Evolutionary conservation across 2,329 filamentous ascomycete species (phyloP), one percentile per base, ranked within the genome.

Genomic region (Dactylellina leptospora): DNA sequence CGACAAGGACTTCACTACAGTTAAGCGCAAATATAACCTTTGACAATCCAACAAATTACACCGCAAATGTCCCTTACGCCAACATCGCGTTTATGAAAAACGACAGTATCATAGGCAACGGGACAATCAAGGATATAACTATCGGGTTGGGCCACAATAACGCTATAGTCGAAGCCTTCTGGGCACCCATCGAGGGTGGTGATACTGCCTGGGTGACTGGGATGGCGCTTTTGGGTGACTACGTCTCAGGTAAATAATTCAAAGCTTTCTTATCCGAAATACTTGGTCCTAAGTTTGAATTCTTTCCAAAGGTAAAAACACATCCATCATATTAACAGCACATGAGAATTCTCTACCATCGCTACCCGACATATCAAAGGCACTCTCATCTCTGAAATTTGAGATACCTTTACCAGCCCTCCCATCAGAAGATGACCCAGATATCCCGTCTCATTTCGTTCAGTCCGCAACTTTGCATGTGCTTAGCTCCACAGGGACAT

Each of bases 1-100:
- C 92, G 0, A 88, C 89, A 0, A 82, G 85, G 33, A 86, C 87
- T 1, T 90, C 90, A 2, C 83, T 97, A 48, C 86, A 85, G 18
- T 81, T 97, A 33, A 83, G 87, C 77, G 90, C 90, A 11, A 81
- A 83, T 38, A 84, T 96, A 77, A 96, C 95, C 78, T 84, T 96
- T 71, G 96, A 91, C 2, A 99, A 99, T 77, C 93, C 93, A 0
- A 96, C 93, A 0, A 85, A 88, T 2, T 97, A 97, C 79, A 88
- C 90, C 3, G 93, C 92, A 2, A 83, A 83, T 1, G 83, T 97
- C n/a, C 93, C 93, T 1, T 93, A 87, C 74, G 81, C 91, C 74
- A 92, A 90, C 78, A 84, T 96, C 44, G 86, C 92, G 73, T 81
- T 97, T 42, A 79, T 90, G 27, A 87, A 87, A 76, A 93, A 96